Evolutionary conservation across 148 eudicot species (phyloP), one percentile per base, ranked within the genome.

Genomic region (Tetragonia tetragonoides): DNA sequence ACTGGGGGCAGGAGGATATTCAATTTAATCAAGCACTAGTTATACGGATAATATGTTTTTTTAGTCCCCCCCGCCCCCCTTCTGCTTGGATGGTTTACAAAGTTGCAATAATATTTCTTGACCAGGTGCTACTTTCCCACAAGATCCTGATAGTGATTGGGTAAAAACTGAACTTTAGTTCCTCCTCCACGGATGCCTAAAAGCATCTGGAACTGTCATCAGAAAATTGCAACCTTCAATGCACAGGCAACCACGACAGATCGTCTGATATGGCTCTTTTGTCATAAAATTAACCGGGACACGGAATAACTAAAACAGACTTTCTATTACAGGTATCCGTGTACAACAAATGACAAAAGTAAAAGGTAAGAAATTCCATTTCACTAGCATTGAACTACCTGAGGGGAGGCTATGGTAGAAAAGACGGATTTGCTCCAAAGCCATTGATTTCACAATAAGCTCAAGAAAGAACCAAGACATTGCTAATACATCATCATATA

Each of bases 381-480:
- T 42, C 42, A 72, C 53, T 68, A n/a, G 44, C 59, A 63, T 20
- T 56, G 76, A 76, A 77, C 68, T 88, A 96, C 99, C 99, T 68
- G 87, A 85, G 8, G 99, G 97, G 84, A 96, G 89, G 82, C 85
- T 91, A 75, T 96, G 95, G 79, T 89, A 87, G 83, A 89, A 88
- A 72, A 90, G 83, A 44, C 98, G 97, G 80, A 90, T 84, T 84
- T 96, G 99, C 89, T 96, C 99, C 91, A 96, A 86, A 62, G 99
- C 99, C 95, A 96, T 96, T 64, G 98, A 96, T 83, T 90, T 96
- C 76, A 96, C 98, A 83, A 96, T 87, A 53, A 96, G 87, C 88
- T 96, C 99, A 18, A 96, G 93, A 82, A 96, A 93, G 86, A 96
- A 96, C 99, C 98, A 96, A 64, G 97, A 93, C 98, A 96, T 96